A percentile compares a stretch with the other conserved stretches of the same genome.
Conservation (phyloP, 768 basidiomycete genomes). For the Hericium coralloides region DNA sequence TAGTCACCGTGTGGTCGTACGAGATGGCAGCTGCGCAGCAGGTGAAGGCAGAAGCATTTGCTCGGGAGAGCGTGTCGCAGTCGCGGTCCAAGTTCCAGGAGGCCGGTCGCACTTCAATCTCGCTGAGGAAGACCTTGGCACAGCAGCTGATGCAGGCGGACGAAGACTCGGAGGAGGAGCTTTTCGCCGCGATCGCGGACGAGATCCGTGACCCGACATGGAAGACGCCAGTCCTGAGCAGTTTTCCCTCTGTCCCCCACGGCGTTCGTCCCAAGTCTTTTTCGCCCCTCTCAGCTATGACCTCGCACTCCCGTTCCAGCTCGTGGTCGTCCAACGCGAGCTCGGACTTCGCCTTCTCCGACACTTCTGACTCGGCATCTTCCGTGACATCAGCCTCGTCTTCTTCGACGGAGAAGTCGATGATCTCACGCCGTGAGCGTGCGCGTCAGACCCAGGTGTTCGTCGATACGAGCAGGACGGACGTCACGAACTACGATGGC, state of each 20-base stretch:
- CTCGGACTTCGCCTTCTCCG: slow-evolving; percentile 63
- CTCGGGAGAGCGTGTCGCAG: slow-evolving; percentile 12
- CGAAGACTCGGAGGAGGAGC: slow-evolving; percentile 57
- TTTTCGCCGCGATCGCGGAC: slow-evolving; percentile 68
- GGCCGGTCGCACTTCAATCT: slow-evolving; percentile 10
- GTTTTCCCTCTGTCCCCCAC: slow-evolving; percentile 38
- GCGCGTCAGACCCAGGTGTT: slow-evolving; percentile 63
- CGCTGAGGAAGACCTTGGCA: slow-evolving; percentile 38
- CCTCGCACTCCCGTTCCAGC: slow-evolving; percentile 41
- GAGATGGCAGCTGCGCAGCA: slow-evolving; percentile 27
- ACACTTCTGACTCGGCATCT: slow-evolving; percentile 32
- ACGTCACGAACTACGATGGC: slow-evolving; percentile 79
- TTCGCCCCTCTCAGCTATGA: slow-evolving; percentile 51
- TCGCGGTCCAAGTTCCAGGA: slow-evolving; percentile 16
- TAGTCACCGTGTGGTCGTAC: slow-evolving; percentile 63
- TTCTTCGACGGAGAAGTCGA: slow-evolving; percentile 27
- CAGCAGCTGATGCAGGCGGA: slow-evolving; percentile 71
- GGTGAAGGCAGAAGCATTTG: slow-evolving; percentile 1
- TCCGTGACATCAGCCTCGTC: slow-evolving; percentile 34
- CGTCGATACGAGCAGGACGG: slow-evolving; percentile 65
- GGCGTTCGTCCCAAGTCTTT: slow-evolving; percentile 34
- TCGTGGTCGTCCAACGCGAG: slow-evolving; percentile 65
- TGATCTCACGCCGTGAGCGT: slow-evolving; percentile 60
- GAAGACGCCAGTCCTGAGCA: slow-evolving; percentile 54
- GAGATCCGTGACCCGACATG: slow-evolving; percentile 62